Evolutionary conservation across 192 early-diverging fungal species (phyloP).

Genomic region (Coemansia sp.): DNA sequence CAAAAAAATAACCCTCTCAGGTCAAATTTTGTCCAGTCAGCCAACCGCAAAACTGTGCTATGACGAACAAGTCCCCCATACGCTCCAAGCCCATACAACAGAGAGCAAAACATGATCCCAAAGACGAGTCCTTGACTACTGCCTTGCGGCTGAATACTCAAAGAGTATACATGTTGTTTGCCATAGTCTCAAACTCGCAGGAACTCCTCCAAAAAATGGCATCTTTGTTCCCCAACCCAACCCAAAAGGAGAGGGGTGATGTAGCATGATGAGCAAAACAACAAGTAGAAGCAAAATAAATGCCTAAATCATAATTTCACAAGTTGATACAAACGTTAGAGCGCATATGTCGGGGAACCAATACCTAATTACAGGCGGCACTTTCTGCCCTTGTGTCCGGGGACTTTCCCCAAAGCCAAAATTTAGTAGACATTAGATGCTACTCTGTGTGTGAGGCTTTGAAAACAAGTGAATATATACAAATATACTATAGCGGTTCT

Average conservation of each 20-base stretch:
- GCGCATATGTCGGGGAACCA: slow-evolving; percentile 14
- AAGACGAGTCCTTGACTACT: slow-evolving; percentile 11
- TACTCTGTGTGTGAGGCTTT: slow-evolving; percentile 57
- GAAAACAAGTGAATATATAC: slow-evolving; percentile 37
- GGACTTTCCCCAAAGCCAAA: slow-evolving; percentile 60
- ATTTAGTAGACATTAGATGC: slow-evolving; percentile 18
- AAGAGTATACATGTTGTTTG: not conserved
- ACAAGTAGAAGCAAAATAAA: not conserved
- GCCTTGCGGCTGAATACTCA: slow-evolving; percentile 7
- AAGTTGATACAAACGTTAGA: not conserved
- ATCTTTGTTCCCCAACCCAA: slow-evolving; percentile 32
- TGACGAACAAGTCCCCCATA: slow-evolving; percentile 52
- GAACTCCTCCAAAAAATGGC: slow-evolving; percentile 7
- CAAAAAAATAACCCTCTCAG: not conserved
- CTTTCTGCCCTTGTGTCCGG: slow-evolving; percentile 38
- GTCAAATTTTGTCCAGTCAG: slow-evolving; percentile 5
- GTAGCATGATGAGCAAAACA: slow-evolving; percentile 8
- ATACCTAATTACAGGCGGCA: slow-evolving; percentile 59
- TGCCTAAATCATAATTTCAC: not conserved
- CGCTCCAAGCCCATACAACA: not conserved
- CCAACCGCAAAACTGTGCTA: slow-evolving; percentile 62
- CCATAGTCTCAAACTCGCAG: slow-evolving; percentile 10
- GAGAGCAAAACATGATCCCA: not conserved
- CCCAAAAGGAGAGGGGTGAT: slow-evolving; percentile 1
- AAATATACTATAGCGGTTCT: slow-evolving; percentile 53